Base-by-base conservation (phyloP, 768 basidiomycete genomes). In the Mycena olivaceomarginata region DNA sequence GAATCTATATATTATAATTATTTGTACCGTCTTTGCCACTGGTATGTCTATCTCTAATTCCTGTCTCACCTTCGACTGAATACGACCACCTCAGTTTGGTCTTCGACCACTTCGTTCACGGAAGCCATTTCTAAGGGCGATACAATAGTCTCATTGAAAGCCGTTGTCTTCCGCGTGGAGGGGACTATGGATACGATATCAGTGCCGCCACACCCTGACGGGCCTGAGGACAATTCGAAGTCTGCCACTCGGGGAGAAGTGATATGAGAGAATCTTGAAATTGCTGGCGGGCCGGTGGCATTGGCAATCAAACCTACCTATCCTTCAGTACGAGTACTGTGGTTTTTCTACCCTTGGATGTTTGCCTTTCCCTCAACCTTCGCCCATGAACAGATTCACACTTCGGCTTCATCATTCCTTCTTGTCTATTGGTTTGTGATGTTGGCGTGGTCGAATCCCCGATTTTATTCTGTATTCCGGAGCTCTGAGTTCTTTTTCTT, bases 41-140 rank as follows among this genome's bases (percentile, higher is more conserved):
- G 51, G 67, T 67, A 39, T 67, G 31, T 67, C 67, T 46, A 53
- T 67, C 37, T 20, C 37, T 40, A 67, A 40, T 67, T 67, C 31
- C 13, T 56, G 37, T 37, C 20, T 40, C 67, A 40, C 15, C 2
- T 56, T 53, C 51, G 48, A n/a, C 37, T 67, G 31, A 53, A 53
- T 53, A 40, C 37, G 65, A 66, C 4, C 51, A 40, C n/a, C n/a
- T n/a, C 51, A 67, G 67, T 67, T 40, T 67, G 67, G 67, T 67
- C 67, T 56, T 67, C 67, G 37, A 67, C 67, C 67, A 53, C 51
- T 46, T 67, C 67, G 18, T 67, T 67, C 67, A 66, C 45, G 46
- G 65, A 66, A 48, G 65, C 65, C 45, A 66, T 66, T 66, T 48
- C 65, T 66, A 48, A 46, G 45, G 46, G 46, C 65, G 45, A 66